These are phyloP conservation scores for Suhomyces choctaworum DNA, from an alignment of 1,139 yeast species.

Conservation along the genomic window DNA sequence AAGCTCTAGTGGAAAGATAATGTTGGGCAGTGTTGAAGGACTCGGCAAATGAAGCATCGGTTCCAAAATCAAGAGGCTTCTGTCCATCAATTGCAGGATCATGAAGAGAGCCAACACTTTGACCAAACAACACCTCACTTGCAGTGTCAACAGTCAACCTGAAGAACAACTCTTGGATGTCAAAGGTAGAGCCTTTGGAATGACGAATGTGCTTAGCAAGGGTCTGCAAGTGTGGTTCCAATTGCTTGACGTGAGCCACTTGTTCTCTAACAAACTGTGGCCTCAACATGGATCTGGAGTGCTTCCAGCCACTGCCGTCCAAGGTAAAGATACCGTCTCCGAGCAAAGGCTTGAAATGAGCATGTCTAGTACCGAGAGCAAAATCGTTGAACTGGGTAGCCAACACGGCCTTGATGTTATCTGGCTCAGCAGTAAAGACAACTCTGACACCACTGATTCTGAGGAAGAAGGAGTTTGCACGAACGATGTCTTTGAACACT, in stretches of 20 bases:
- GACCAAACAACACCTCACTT: constrained; percentile 61
- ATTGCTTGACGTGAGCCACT: constrained; percentile 27
- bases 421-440: constrained; percentile 24
- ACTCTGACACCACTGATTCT: constrained; percentile 17
- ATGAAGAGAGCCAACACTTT: constrained; percentile 44
- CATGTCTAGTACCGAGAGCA: constrained; percentile 27
- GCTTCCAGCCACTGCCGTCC: constrained; percentile 31
- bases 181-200: constrained; percentile 28
- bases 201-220: constrained; percentile 20
- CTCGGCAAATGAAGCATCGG: constrained; percentile 34
- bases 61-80: constrained; percentile 12
- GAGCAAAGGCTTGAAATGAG: constrained; percentile 22
- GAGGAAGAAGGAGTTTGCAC: constrained; percentile 8
- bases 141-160: constrained; percentile 57
- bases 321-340: constrained; percentile 31
- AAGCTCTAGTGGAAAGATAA: constrained; percentile 38
- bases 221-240: constrained; percentile 26
- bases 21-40: constrained; percentile 45
- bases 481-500: constrained; percentile 4
- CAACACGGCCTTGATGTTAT: constrained; percentile 26
- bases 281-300: constrained; percentile 29
- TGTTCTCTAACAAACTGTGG: constrained; percentile 32
- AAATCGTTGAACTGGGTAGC: constrained; percentile 29
- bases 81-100: constrained; percentile 33
- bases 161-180: constrained; percentile 51